phyloP scores from a whole-genome alignment of 179 eudicot species.

The Actinidia polygama region DNA sequence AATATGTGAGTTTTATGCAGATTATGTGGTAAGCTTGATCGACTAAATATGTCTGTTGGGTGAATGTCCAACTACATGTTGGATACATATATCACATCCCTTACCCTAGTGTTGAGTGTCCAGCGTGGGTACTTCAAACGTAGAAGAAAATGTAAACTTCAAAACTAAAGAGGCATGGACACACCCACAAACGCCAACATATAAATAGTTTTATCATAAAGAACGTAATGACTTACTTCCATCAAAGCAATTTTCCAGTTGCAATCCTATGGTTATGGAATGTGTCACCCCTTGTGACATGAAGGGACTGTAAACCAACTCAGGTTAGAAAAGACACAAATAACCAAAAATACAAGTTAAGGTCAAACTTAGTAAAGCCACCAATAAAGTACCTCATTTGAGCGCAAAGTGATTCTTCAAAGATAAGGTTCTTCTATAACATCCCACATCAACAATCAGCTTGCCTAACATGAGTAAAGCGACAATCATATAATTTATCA shows the following conservation, averaged over 20 bases:
- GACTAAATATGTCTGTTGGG: too few species aligned
- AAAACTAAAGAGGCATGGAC: neutral
- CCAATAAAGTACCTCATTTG: slow-evolving; percentile 1
- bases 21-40: too few species aligned
- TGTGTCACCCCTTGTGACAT: neutral
- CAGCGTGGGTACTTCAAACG: too few species aligned
- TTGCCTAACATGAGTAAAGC: slow-evolving; percentile 5
- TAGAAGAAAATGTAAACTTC: neutral
- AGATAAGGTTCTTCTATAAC: neutral
- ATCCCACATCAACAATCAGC: slow-evolving; percentile 13
- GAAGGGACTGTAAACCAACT: slow-evolving; percentile 3
- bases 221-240: neutral
- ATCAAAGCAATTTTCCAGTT: neutral
- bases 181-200: neutral
- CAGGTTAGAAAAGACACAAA: neutral
- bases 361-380: neutral
- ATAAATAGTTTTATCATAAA: neutral
- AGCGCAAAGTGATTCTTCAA: neutral
- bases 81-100: too few species aligned
- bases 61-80: too few species aligned
- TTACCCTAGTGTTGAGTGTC: too few species aligned
- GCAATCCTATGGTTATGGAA: neutral
- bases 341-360: slow-evolving; percentile 5
- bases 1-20: too few species aligned
- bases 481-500: neutral